phyloP scores from a whole-genome alignment of 164 flowering plant genomes.

The Chimonanthus salicifolius region DNA sequence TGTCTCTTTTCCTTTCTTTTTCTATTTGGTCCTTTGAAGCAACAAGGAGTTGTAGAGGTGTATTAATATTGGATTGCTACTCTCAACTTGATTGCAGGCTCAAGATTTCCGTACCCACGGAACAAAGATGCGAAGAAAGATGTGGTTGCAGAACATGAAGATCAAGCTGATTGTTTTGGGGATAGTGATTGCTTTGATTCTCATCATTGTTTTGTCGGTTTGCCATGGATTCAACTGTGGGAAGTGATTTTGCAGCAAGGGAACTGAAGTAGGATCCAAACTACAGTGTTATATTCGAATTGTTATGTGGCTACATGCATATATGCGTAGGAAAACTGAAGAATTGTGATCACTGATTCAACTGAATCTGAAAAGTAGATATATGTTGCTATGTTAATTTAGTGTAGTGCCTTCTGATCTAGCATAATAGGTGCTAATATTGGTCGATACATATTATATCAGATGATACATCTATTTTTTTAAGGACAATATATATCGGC shows the following conservation, averaged over 20 bases:
- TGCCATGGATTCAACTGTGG: slow-evolving; percentile 24
- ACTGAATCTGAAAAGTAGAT: not conserved
- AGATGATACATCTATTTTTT: too few species aligned
- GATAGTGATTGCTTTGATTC: slow-evolving; percentile 21
- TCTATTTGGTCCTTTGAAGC: not conserved
- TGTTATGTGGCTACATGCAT: not conserved
- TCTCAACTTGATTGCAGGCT: slow-evolving; percentile 13
- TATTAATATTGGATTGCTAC: not conserved
- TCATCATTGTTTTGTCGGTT: slow-evolving; percentile 20
- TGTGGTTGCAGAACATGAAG: slow-evolving; percentile 27
- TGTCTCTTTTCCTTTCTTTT: not conserved
- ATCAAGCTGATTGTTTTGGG: slow-evolving; percentile 25
- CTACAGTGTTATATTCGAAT: not conserved
- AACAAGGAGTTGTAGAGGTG: not conserved
- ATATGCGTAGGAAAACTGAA: not conserved
- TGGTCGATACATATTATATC: too few species aligned
- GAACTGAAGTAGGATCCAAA: not conserved
- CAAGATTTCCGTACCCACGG: slow-evolving; percentile 19
- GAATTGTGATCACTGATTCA: not conserved
- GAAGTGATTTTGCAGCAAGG: not conserved
- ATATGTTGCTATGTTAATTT: not conserved
- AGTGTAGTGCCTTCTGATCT: not conserved
- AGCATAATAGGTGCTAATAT: not conserved
- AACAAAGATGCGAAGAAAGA: slow-evolving; percentile 21
- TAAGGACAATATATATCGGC: too few species aligned